Base-by-base conservation (phyloP, 495 filamentous ascomycete genomes). In the Lichina pygmaea region DNA sequence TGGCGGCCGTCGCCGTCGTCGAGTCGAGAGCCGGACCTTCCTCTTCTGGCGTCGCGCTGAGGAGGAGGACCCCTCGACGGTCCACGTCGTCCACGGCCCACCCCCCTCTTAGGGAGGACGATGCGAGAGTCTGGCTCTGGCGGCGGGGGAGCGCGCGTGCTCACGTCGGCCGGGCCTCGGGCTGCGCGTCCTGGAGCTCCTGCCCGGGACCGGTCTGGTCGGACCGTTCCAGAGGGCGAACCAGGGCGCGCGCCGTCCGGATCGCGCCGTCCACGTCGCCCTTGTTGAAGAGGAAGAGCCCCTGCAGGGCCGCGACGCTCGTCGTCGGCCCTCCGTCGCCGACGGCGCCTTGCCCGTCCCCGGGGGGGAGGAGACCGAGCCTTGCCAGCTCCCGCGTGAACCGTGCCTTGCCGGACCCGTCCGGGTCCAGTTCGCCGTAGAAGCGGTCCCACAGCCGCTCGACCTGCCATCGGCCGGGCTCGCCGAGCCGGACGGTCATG, bases 261-360 rank as follows among this genome's bases (percentile, higher is more conserved):
- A 94, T 83, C 15, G 89, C 89, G 1, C 82, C 82, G 49, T 84
- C 71, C 67, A 86, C 78, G 52, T 89, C 67, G 41, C 73, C 77
- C 62, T 94, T 97, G 58, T 92, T 89, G 54, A 86, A 91, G 57
- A 94, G 62, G 58, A 97, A 94, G 45, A 94, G 55, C 3, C 89
- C 89, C 60, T 97, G 89, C 34, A 94, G 70, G 7, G 84, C 79
- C 15, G 89, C 89, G 3, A 85, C 79, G 50, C 85, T 94, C 7
- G 80, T 78, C 15, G 61, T 69, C 41, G 63, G 54, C 11, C 58
- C 52, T 33, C 48, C 44, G 37, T 63, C 61, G 9, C 54, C 45
- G 42, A 60, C 63, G 46, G 57, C 55, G 11, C 64, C 62, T 24
- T 60, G 52, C 31, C 65, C 62, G 15, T 46, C 46, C 2, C 58